Evolutionary conservation across 106 monocot species (phyloP), one percentile per base, ranked within the genome.

Genomic region (Dioscorea dumetorum): DNA sequence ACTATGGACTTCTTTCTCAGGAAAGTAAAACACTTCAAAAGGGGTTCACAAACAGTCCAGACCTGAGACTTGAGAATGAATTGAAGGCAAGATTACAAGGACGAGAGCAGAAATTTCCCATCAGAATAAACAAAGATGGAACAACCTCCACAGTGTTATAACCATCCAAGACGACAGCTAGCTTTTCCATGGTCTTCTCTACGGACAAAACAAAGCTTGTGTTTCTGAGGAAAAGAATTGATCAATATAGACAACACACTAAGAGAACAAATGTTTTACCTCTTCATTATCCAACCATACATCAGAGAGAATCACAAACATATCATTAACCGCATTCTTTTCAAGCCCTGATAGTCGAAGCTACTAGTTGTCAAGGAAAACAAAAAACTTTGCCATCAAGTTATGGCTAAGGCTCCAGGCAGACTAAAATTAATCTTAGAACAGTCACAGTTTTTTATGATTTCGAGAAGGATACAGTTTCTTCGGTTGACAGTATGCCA

Each of bases 291-390:
- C 99, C 70, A 99, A 64, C 92, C 99, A 99, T 52, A 93, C 90
- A 85, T 99, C 92, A 33, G 99, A 99, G 67, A 99, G 87, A 48
- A 99, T 74, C 8, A 99, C 99, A 85, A 99, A 99, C 99, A 93
- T 99, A 61, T 99, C 92, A 81, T 99, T 90, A 23, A 93, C 87
- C 14, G 99, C 84, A 64, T 87, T 93, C 81, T 99, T 90, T 64
- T 99, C 97, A 58, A 90, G 58, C 32, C 23, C 64, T 70, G 82
- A 81, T 22, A 93, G 60, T 70, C 93, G 84, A 64, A 83, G 69
- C 99, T 99, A 64, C 67, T 70, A 64, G 63, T 56, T 24, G 70
- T 57, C 41, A 33, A 70, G 22, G 33, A 52, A n/a, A n/a, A n/a
- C n/a, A n/a, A n/a, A 67, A 41, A 64, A 35, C 14, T 1, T 18